Percentiles rank a stretch among this genome's conserved stretches.
These are phyloP conservation scores for Cladosporium sp. DNA, from an alignment of 2,329 filamentous ascomycete genomes.

Conservation along the genomic window DNA sequence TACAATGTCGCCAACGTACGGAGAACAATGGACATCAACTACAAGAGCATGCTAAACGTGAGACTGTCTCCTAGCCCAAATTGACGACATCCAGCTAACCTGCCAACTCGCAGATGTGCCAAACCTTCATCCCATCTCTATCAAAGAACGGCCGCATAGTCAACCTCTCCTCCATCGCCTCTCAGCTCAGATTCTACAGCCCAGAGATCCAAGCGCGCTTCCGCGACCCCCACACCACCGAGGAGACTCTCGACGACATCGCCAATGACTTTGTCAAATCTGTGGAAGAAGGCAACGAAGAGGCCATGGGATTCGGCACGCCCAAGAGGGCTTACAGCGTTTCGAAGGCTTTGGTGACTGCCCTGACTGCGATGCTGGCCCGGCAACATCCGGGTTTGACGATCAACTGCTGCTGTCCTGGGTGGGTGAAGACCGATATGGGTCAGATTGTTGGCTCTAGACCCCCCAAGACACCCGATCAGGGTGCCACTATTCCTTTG, in stretches of 20 bases:
- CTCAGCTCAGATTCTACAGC: conserved; percentile 27
- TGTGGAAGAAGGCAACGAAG: conserved; percentile 18
- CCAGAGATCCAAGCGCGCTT: conserved; percentile 23
- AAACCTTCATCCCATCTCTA: conserved; percentile 29
- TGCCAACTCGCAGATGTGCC: conserved; percentile 26
- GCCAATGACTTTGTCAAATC: conserved; percentile 21
- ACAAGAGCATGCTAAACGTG: conserved; percentile 32
- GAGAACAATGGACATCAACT: conserved; percentile 33
- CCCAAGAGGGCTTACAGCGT: conserved; percentile 29
- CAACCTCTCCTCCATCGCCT: conserved; percentile 32
- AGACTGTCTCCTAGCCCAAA: conserved; percentile 5
- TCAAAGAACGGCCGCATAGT: conserved; percentile 31
- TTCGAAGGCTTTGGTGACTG: conserved; percentile 33
- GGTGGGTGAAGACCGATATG: conserved; percentile 36
- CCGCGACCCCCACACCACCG: conserved; percentile 18
- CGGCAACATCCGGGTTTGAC: conserved; percentile 24
- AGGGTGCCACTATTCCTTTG: conserved; percentile 34
- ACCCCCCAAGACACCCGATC: conserved; percentile 31
- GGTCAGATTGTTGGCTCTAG: conserved; percentile 27
- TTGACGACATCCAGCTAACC: not conserved
- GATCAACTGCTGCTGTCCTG: conserved; percentile 36
- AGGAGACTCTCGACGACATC: conserved; percentile 27
- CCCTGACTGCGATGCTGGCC: conserved; percentile 30
- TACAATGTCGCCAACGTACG: conserved; percentile 26
- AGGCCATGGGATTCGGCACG: conserved; percentile 24